phyloP scores from a whole-genome alignment of 2,329 filamentous ascomycete species.

The Sphaerulina vaccinii region DNA sequence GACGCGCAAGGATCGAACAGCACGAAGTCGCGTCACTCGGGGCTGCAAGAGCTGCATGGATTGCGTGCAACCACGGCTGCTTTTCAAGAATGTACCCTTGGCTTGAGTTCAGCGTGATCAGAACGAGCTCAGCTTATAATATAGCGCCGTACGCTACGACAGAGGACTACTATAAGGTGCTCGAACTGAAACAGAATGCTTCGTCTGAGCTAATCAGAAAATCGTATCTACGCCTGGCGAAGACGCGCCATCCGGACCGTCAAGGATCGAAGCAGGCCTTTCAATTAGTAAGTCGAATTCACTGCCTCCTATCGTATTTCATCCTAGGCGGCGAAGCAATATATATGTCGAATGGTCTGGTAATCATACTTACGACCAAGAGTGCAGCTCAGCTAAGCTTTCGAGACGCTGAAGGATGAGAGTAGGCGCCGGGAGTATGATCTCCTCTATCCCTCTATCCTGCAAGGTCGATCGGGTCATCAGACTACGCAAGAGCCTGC shows the following conservation, averaged over 20 bases:
- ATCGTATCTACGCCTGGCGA: constrained; percentile 39
- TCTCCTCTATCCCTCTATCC: constrained; percentile 34
- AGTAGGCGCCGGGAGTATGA: constrained; percentile 37
- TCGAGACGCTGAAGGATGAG: constrained; percentile 40
- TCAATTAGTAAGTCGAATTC: constrained; percentile 26
- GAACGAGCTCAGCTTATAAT: not conserved
- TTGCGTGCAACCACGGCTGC: too few species aligned
- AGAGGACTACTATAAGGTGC: constrained; percentile 39
- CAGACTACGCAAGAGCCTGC: constrained; percentile 9
- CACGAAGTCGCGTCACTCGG: too few species aligned
- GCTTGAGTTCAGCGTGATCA: too few species aligned
- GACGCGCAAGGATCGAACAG: too few species aligned
- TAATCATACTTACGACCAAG: not conserved
- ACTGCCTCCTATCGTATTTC: not conserved
- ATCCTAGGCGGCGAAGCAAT: too few species aligned
- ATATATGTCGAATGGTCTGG: not conserved
- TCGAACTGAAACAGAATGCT: constrained; percentile 36
- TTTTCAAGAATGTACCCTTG: too few species aligned
- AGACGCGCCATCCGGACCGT: constrained; percentile 40
- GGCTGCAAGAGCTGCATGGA: too few species aligned
- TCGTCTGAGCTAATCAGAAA: constrained; percentile 30
- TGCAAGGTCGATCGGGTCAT: constrained; percentile 8
- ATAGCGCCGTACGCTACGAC: constrained; percentile 35
- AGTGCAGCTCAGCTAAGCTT: constrained; percentile 37
- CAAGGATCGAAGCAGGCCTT: constrained; percentile 40